Percentiles rank a stretch among this genome's conserved stretches.
These are phyloP conservation scores for Naganishia cerealis DNA, from an alignment of 1,284 basidiomycete species.

Conservation along the genomic window DNA sequence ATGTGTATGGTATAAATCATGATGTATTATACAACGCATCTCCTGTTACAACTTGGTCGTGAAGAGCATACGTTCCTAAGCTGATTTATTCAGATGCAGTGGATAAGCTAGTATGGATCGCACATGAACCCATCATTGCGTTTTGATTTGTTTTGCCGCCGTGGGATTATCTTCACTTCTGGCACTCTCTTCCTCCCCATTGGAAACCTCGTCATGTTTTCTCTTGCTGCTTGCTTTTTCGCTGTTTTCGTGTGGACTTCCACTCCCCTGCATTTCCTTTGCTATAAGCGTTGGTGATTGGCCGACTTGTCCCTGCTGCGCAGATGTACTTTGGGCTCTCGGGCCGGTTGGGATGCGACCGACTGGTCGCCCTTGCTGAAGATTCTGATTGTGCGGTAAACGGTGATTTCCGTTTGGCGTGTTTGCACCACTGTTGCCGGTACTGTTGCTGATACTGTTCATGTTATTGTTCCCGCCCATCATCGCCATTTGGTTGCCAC, in stretches of 20 bases:
- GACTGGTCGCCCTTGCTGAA: constrained; percentile 5
- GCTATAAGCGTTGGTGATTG: background rate
- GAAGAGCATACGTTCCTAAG: background rate
- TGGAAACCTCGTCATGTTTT: constrained; percentile 12
- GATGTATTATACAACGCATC: background rate
- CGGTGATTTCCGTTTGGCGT: constrained; percentile 17
- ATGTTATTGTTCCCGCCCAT: constrained; percentile 28
- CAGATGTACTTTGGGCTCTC: background rate
- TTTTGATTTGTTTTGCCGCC: constrained; percentile 19
- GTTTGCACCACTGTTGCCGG: constrained; percentile 13
- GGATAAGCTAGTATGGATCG: background rate
- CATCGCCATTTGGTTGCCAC: constrained; percentile 34
- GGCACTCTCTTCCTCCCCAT: background rate
- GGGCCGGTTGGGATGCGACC: background rate
- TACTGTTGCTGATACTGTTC: constrained; percentile 22
- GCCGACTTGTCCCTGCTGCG: background rate
- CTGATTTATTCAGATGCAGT: background rate
- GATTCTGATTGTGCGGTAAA: constrained; percentile 3
- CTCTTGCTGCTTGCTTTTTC: constrained; percentile 17
- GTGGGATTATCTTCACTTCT: background rate
- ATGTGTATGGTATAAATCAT: constrained; percentile 2
- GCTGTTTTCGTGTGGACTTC: no score
- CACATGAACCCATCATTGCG: background rate
- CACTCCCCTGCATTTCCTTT: background rate
- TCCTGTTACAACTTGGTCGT: background rate